Base-by-base conservation (phyloP, 768 basidiomycete genomes). In the Mycena chlorophos region DNA sequence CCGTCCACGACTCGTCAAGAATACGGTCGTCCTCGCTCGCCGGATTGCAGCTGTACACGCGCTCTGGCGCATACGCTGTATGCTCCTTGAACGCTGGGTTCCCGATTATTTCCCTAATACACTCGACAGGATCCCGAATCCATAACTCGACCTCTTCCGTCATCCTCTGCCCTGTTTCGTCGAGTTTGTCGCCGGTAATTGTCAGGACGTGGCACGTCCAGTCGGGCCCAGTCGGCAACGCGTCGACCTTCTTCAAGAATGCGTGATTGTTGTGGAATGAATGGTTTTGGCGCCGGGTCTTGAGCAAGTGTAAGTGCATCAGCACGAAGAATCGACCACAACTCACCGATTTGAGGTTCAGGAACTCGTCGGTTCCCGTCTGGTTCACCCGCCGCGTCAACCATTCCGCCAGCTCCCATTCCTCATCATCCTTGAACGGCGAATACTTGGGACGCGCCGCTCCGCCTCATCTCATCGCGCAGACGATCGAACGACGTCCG, bases 51-150 rank as follows among this genome's bases (percentile, higher is more conserved):
- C 28, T 29, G 43, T 60, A 68, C 20, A 65, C 57, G 5, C 56
- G 23, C 30, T 68, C 57, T 0, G 68, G 68, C 6, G 51, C 61
- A 50, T 69, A 72, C 2, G 51, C 23, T 31, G 71, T 45, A 10
- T 48, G 8, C 4, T 66, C 61, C 0, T 31, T 5, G 42, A 73
- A 71, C n/a, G 30, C 28, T 31, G 65, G 63, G 52, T 67, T 65
- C 19, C 66, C 54, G 16, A 67, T 57, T 14, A 67, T 31, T 13
- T 66, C 55, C 23, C 50, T 27, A 20, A 63, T 51, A 55, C 57
- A 60, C 22, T 66, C 64, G 12, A 66, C 55, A 29, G 59, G 57
- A 30, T 67, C 48, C 1, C 59, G 26, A n/a, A 39, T 55, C 65
- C 67, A 68, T 5, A 68, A 46, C 27, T 68, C 59, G 0, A 63